Percentiles rank a stretch among this genome's conserved stretches.
These are phyloP conservation scores for Skeletonema tropicum DNA, from an alignment of 108 stramenopile genomes.

Conservation along the genomic window DNA sequence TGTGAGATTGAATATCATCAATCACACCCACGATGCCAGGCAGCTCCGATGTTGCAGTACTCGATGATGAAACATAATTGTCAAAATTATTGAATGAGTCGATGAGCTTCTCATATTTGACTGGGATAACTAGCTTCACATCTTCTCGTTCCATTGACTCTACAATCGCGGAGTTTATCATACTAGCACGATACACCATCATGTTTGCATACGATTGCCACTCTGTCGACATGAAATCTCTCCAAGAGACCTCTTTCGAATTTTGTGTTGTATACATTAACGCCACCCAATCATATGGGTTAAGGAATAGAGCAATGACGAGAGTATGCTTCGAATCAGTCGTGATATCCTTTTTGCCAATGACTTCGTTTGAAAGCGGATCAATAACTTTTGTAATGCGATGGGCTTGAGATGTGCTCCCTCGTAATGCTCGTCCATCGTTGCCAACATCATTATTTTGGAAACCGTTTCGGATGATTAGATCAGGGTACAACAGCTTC, in stretches of 20 bases:
- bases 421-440: not conserved
- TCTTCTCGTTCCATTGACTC: slow-evolving; percentile 47
- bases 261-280: slow-evolving; percentile 39
- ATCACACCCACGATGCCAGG: slow-evolving; percentile 38
- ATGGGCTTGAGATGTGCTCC: not conserved
- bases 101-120: slow-evolving; percentile 54
- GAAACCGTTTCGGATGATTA: slow-evolving; percentile 22
- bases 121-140: slow-evolving; percentile 49
- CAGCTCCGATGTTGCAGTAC: slow-evolving; percentile 7
- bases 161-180: slow-evolving; percentile 53
- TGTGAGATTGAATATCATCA: slow-evolving; percentile 39
- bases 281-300: slow-evolving; percentile 67
- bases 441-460: slow-evolving; percentile 9
- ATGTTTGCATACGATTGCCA: slow-evolving; percentile 46
- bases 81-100: slow-evolving; percentile 30
- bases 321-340: slow-evolving; percentile 23
- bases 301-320: slow-evolving; percentile 44
- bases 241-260: slow-evolving; percentile 30
- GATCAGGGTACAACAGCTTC: slow-evolving; percentile 30
- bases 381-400: slow-evolving; percentile 9
- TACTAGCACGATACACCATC: slow-evolving; percentile 54
- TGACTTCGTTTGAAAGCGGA: not conserved
- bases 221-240: slow-evolving; percentile 21
- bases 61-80: slow-evolving; percentile 1
- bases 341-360: not conserved